Base-by-base conservation (phyloP, 768 basidiomycete genomes). In the Udeniomyces megalosporus region DNA sequence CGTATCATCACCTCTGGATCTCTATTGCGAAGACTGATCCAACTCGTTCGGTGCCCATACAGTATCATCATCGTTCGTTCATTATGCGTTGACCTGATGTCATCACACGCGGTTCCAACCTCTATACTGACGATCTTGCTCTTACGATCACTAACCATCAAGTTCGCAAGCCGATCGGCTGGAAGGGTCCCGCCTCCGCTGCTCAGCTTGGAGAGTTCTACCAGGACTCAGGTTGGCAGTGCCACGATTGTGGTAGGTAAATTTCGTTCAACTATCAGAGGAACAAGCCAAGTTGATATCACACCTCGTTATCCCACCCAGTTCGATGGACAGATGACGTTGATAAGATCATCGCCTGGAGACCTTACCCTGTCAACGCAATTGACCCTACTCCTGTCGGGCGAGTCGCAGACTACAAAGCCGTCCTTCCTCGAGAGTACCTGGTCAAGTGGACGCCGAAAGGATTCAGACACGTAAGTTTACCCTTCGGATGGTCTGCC, bases 381-480 rank as follows among this genome's bases (percentile, higher is more conserved):
- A 71, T 77, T 8, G 84, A 88, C 69, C 76, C 80, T 2, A 63
- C 74, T 28, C 73, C 68, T 31, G 54, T 67, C 7, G 76, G 75
- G 52, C 74, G 78, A 57, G 68, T 74, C 2, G 76, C 79, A 0
- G 74, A 81, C 66, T 77, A 77, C 71, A 90, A 83, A 71, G 71
- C 76, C 28, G 68, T 75, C 35, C 77, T 92, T 17, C 88, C 87
- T n/a, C 76, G 92, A 48, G 88, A 93, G 72, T 96, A 96, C 71
- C 81, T 96, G 14, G 82, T 96, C 60, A 96, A 96, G 72, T 96
- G 90, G 89, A 72, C 73, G 10, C 82, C 78, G 45, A 76, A 84
- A 49, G 87, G 89, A 66, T 96, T 86, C 72, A 77, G 85, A 58
- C 73, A 74, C 69, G 73, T 73, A 52, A 63, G 72, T 66, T 11